These are phyloP conservation scores for Ceratocystis diversiconidia DNA, from an alignment of 2,329 filamentous ascomycete species.

Conservation along the genomic window DNA sequence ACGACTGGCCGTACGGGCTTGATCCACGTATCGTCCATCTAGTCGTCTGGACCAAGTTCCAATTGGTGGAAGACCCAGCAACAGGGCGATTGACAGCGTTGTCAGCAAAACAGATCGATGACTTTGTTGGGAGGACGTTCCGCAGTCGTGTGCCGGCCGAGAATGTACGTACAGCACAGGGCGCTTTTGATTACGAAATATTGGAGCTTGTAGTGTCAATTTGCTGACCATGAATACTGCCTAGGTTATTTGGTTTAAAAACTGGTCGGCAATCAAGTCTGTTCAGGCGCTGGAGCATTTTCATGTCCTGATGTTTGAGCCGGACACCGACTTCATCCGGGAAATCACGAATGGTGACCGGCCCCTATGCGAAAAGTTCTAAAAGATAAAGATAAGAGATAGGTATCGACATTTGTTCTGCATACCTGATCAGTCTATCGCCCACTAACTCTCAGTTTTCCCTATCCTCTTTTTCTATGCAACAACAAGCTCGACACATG, in stretches of 20 bases:
- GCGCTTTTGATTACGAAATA: not conserved
- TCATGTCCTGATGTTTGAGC: slow-evolving; percentile 77
- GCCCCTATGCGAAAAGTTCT: slow-evolving; percentile 40
- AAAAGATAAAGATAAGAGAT: not conserved
- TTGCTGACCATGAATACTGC: not conserved
- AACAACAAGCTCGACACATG: slow-evolving; percentile 40
- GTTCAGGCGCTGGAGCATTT: slow-evolving; percentile 84
- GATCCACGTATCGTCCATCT: slow-evolving; percentile 66
- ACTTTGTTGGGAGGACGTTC: slow-evolving; percentile 57
- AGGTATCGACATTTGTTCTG: too few relatives aligned
- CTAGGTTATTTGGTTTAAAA: slow-evolving; percentile 39
- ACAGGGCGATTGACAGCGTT: slow-evolving; percentile 53
- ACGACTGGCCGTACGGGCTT: slow-evolving; percentile 91
- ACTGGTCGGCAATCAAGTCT: slow-evolving; percentile 74
- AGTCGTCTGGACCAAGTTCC: slow-evolving; percentile 87
- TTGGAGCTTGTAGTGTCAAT: not conserved
- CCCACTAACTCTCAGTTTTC: too few relatives aligned
- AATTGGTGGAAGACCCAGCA: slow-evolving; percentile 51
- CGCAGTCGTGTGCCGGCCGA: slow-evolving; percentile 35
- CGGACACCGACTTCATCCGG: slow-evolving; percentile 53
- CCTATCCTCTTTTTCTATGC: not conserved
- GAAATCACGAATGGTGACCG: slow-evolving; percentile 62
- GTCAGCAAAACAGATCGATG: slow-evolving; percentile 51
- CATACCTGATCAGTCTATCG: too few relatives aligned
- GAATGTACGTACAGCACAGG: slow-evolving; percentile 31